Percentiles rank a stretch among this genome's conserved stretches.
Evolutionary conservation across 1,139 yeast genomes (phyloP).

Genomic region (Debaryomycetaceae sp.): DNA sequence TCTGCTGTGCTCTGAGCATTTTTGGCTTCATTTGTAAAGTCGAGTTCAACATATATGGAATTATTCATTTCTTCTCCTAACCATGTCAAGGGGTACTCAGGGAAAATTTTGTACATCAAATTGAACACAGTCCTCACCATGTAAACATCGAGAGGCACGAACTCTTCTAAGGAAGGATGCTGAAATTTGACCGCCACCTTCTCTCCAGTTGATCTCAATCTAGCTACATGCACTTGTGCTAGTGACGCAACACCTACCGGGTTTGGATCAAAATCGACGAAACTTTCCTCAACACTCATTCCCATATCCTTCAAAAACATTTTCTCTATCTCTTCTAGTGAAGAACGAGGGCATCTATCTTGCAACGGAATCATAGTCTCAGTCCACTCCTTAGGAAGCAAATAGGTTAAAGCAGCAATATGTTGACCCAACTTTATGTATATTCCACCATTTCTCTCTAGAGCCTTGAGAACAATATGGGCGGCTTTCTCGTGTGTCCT

Average conservation of each 20-base stretch:
- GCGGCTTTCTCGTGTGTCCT: conserved; percentile 73
- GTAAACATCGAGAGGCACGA: conserved; percentile 84
- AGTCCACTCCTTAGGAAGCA: conserved; percentile 93
- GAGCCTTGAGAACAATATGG: conserved; percentile 67
- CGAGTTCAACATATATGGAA: conserved; percentile 84
- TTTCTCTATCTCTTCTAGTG: conserved; percentile 60
- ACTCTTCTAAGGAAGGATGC: conserved; percentile 83
- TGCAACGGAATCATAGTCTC: conserved; percentile 90
- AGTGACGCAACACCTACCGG: conserved; percentile 96
- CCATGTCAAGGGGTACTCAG: conserved; percentile 93
- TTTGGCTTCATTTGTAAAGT: conserved; percentile 80
- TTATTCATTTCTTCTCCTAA: conserved; percentile 85
- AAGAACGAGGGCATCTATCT: conserved; percentile 83
- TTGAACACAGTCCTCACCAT: conserved; percentile 75
- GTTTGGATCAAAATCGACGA: conserved; percentile 58
- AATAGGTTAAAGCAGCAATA: conserved; percentile 83
- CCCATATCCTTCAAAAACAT: conserved; percentile 72
- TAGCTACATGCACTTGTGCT: conserved; percentile 92
- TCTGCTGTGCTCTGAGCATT: conserved; percentile 69
- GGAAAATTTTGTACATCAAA: conserved; percentile 74
- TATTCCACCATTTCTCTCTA: conserved; percentile 86
- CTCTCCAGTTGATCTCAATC: conserved; percentile 54
- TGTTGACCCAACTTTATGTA: conserved; percentile 96
- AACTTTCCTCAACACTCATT: conserved; percentile 57
- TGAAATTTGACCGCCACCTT: conserved; percentile 92